A percentile compares a stretch with the other conserved stretches of the same genome.
These are phyloP conservation scores for Nidula niveotomentosa DNA, from an alignment of 1,284 basidiomycete genomes.

Conservation along the genomic window DNA sequence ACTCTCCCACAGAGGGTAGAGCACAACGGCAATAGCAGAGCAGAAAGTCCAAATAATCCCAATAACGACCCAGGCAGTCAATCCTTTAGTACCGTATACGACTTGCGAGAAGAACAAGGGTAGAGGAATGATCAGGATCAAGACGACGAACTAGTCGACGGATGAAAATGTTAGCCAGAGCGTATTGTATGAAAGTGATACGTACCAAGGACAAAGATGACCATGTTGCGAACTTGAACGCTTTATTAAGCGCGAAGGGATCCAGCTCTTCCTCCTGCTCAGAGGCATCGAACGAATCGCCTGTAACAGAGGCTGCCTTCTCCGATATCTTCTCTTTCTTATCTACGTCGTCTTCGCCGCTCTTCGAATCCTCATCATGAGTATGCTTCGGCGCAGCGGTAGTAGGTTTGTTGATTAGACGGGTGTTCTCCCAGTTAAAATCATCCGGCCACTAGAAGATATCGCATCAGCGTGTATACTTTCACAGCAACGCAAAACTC, in stretches of 20 bases:
- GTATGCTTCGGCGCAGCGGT: slow-evolving; percentile 12
- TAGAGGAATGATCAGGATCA: slow-evolving; percentile 75
- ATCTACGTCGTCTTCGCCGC: slow-evolving; percentile 23
- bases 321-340: slow-evolving; percentile 9
- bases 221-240: slow-evolving; percentile 77
- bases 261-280: slow-evolving; percentile 60
- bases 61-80: slow-evolving; percentile 77
- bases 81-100: slow-evolving; percentile 66
- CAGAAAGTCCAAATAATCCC: slow-evolving; percentile 85
- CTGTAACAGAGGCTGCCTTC: slow-evolving; percentile 20
- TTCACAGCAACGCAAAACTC: slow-evolving; percentile 16
- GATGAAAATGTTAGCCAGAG: not conserved
- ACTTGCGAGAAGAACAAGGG: slow-evolving; percentile 83
- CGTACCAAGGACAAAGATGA: slow-evolving; percentile 68
- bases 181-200: slow-evolving; percentile 8
- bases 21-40: slow-evolving; percentile 71
- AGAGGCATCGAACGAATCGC: slow-evolving; percentile 27
- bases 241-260: slow-evolving; percentile 59
- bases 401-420: slow-evolving; percentile 63
- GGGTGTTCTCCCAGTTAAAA: slow-evolving; percentile 79
- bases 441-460: slow-evolving; percentile 69
- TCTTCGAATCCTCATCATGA: slow-evolving; percentile 27
- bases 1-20: slow-evolving; percentile 89
- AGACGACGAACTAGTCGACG: slow-evolving; percentile 50
- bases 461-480: not conserved